Conservation (phyloP, 306 rosid species). For the Dalbergia cochinchinensis region DNA sequence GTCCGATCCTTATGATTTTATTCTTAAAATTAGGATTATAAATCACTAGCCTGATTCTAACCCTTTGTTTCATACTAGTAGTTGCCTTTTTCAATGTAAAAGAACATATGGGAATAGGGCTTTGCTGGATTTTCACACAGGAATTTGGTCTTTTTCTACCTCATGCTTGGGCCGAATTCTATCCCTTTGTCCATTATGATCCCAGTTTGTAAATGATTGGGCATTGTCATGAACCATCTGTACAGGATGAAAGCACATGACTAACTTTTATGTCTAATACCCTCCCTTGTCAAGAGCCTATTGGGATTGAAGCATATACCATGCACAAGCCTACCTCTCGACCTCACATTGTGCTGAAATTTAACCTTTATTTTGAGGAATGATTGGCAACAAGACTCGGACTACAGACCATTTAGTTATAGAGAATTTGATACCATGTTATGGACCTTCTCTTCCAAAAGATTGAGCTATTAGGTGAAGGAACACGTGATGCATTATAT, state of each 20-base stretch:
- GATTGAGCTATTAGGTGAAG: background rate
- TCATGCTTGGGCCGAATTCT: background rate
- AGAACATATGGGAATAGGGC: slow-evolving; percentile 13
- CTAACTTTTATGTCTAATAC: background rate
- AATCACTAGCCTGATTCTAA: slow-evolving; percentile 17
- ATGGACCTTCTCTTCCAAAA: background rate
- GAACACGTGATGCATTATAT: background rate
- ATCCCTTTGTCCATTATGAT: background rate
- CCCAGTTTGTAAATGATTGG: background rate
- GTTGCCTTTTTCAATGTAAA: background rate
- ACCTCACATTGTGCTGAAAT: background rate
- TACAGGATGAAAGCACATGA: no score
- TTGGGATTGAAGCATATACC: no score
- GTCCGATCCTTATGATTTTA: slow-evolving; percentile 41
- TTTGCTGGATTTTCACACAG: background rate
- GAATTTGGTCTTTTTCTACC: background rate
- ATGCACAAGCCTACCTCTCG: no score
- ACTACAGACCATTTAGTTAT: background rate
- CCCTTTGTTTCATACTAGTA: background rate
- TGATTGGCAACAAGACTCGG: background rate
- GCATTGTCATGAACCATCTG: background rate
- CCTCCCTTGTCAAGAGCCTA: background rate
- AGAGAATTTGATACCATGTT: background rate
- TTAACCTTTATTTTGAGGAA: background rate
- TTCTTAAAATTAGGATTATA: slow-evolving; percentile 16